Evolutionary conservation across 2,329 filamentous ascomycete species (phyloP), one percentile per base, ranked within the genome.

Genomic region (Alternaria brassicae): DNA sequence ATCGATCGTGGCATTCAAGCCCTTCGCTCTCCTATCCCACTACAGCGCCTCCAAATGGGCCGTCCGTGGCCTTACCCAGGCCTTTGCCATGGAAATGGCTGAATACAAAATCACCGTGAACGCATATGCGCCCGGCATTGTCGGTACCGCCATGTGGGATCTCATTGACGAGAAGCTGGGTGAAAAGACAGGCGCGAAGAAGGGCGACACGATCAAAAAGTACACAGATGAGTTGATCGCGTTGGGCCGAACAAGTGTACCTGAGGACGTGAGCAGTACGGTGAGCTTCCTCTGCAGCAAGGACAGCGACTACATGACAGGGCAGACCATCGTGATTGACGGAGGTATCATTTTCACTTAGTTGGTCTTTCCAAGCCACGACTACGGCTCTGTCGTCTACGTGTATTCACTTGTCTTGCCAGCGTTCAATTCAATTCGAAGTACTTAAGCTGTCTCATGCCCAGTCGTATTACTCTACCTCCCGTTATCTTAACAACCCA

Each of bases 121-220:
- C 65, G 83, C 84, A 0, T 90, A 90, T 67, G 88, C 86, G 0
- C 88, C 88, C 0, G 89, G 89, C 0, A 89, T 91, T 47, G 87
- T 91, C 0, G 86, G 84, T 0, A 90, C 87, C 0, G 79, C 81
- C 0, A 90, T 90, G 88, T 91, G 88, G 88, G 88, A 90, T 44
- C 70, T 86, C 2, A 89, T 91, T 53, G 89, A 90, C 60, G 83
- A 85, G 62, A 83, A 84, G 57, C 62, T 89, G 30, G 85, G 82
- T 0, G 81, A 84, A 70, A 80, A 81, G 56, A 79, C 75, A 1
- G 86, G 84, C 0, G 77, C 78, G 0, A 75, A 80, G 66, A 84
- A 82, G 65, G 84, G 84, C 2, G 82, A 84, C 23, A 84, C 81
- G 3, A 84, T 88, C 55, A 82, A 83, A 71, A 85, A 85, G 68